Percentiles rank a stretch among this genome's conserved stretches.
Evolutionary conservation across 805 yeast species (phyloP).

Genomic region (Komagataella ulmi): DNA sequence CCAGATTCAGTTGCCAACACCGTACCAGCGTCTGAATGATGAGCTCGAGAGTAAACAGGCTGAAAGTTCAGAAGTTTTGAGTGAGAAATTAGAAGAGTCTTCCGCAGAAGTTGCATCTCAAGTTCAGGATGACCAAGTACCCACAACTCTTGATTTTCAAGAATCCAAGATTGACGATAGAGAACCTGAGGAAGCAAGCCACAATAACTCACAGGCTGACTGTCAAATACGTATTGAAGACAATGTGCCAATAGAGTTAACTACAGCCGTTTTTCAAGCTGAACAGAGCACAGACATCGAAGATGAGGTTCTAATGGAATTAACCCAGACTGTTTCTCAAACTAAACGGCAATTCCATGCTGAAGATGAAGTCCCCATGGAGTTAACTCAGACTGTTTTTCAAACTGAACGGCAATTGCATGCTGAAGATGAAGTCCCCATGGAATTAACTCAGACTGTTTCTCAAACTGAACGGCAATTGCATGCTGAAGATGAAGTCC

Average conservation of each 20-base stretch:
- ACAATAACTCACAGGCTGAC: conserved; percentile 3
- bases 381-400: background rate
- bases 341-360: background rate
- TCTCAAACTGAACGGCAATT: background rate
- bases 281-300: background rate
- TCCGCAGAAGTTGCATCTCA: background rate
- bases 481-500: background rate
- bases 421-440: background rate
- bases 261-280: background rate
- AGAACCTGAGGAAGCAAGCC: conserved; percentile 13
- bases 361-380: background rate
- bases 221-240: background rate
- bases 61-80: background rate
- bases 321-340: background rate
- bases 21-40: background rate
- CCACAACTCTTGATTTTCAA: background rate
- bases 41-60: background rate
- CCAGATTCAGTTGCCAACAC: background rate
- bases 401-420: background rate
- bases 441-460: background rate
- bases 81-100: background rate
- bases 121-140: background rate
- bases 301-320: background rate
- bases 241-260: background rate
- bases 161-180: conserved; percentile 5